Base-by-base conservation (phyloP, 495 filamentous ascomycete genomes). In the Chaetomidium leptoderma region DNA sequence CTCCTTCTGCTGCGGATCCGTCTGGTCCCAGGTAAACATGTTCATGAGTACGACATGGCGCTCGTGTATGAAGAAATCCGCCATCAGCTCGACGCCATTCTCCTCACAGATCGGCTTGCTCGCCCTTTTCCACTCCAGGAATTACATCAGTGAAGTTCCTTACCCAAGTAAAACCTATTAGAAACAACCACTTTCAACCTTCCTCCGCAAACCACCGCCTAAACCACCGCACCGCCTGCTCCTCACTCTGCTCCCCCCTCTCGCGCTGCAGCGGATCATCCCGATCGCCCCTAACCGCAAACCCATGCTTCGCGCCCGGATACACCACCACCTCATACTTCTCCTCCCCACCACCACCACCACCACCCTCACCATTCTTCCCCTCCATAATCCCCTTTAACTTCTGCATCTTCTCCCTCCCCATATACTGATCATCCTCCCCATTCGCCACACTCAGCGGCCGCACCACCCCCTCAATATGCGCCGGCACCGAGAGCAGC, bases 261-360 rank as follows among this genome's bases (percentile, higher is more conserved):
- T 76, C 70, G 45, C 62, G 70, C 64, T 82, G 73, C 49, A 68
- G 53, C 50, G 72, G 62, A 62, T 79, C 67, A 13, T 63, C 64
- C 11, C 64, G 59, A 66, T 81, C 73, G 23, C 72, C 77, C 37
- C 81, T 66, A 5, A 86, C 69, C 9, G 83, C 83, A 70, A 87
- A 87, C 5, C 83, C 85, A 69, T 83, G 84, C 58, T 73, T 76
- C 6, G 82, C 83, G 8, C 83, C 83, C 2, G 74, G 64, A 60
- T 82, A 83, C 36, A 83, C 62, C 30, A 77, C 72, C 43, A 80
- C 73, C 64, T 86, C 80, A 35, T 74, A 71, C 44, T 67, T 44
- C 29, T 37, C 44, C 36, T 29, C 30, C 10, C 23, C 26, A 19
- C 37, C 19, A 3, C 50, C 29, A 16, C 29, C 35, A 5, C 21